A percentile compares a stretch with the other conserved stretches of the same genome.
Evolutionary conservation across 2,329 filamentous ascomycete genomes (phyloP).

Genomic region (Salinomyces thailandicus): DNA sequence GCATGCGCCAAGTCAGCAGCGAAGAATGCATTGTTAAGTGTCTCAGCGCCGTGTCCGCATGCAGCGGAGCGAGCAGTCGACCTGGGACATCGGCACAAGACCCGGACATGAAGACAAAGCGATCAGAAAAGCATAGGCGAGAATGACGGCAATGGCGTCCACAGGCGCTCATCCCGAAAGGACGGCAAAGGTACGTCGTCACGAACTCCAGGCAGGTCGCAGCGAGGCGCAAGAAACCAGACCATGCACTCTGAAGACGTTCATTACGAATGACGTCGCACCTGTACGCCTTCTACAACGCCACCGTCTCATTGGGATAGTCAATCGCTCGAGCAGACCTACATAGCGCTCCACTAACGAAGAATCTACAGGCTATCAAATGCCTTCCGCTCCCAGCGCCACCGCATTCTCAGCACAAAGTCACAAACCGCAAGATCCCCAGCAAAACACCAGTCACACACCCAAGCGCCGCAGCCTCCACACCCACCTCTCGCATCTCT

Average conservation of each 20-base stretch:
- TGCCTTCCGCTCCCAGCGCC: conserved; percentile 5
- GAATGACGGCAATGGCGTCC: conserved; percentile 4
- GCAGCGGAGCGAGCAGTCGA: too few relatives aligned
- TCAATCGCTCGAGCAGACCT: neutral
- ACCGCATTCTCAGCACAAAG: neutral
- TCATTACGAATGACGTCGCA: neutral
- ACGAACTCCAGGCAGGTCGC: too few relatives aligned
- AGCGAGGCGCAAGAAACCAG: neutral
- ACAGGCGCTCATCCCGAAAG: neutral
- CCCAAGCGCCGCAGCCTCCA: conserved; percentile 1
- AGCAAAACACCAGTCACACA: neutral
- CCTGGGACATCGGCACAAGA: too few relatives aligned
- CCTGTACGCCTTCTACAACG: conserved; percentile 7
- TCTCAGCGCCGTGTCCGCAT: too few relatives aligned
- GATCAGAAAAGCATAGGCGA: neutral
- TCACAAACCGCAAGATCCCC: neutral
- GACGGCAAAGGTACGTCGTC: too few relatives aligned
- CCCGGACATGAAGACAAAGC: conserved; percentile 4
- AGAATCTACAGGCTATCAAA: conserved; percentile 3
- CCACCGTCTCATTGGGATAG: conserved; percentile 7
- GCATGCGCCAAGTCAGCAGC: too few relatives aligned
- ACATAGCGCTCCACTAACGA: neutral
- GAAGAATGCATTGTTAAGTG: too few relatives aligned
- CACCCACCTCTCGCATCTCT: conserved; percentile 6
- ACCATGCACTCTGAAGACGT: neutral